Conservation (phyloP, 805 yeast species). For the Clavispora vitiphila region DNA sequence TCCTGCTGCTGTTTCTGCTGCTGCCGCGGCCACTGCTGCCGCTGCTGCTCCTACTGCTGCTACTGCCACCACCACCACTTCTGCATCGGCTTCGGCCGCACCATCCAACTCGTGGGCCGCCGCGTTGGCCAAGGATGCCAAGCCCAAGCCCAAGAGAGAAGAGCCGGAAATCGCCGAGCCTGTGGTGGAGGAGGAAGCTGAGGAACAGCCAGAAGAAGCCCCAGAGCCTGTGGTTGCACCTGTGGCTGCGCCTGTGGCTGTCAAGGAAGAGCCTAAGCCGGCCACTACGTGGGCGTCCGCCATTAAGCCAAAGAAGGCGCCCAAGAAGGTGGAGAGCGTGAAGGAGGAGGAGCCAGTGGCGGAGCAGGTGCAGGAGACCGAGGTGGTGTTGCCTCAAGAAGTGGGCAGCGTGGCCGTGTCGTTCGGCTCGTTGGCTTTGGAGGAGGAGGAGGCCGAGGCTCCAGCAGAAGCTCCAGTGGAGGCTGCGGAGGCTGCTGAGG, state of each 20-base stretch:
- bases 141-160: conserved; percentile 21
- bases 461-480: conserved; percentile 7
- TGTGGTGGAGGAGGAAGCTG: not conserved
- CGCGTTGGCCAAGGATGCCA: conserved; percentile 34
- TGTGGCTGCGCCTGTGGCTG: not conserved
- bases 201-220: not conserved
- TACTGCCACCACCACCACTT: conserved; percentile 14
- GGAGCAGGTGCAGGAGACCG: conserved; percentile 23
- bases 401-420: conserved; percentile 52
- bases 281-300: conserved; percentile 63
- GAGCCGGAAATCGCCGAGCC: conserved; percentile 7
- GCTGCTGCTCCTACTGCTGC: conserved; percentile 6
- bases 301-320: conserved; percentile 40
- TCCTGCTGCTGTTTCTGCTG: conserved; percentile 9
- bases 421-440: conserved; percentile 55
- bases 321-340: conserved; percentile 20
- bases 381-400: conserved; percentile 50
- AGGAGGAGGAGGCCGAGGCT: conserved; percentile 36
- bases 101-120: conserved; percentile 41
- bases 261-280: conserved; percentile 6
- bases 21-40: conserved; percentile 15
- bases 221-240: too few species aligned
- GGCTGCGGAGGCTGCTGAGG: conserved; percentile 1
- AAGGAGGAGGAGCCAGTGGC: conserved; percentile 10
- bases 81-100: conserved; percentile 12